Percentiles rank a stretch among this genome's conserved stretches.
Evolutionary conservation across 768 basidiomycete genomes (phyloP).

Genomic region (Fistulinella prunicolor): DNA sequence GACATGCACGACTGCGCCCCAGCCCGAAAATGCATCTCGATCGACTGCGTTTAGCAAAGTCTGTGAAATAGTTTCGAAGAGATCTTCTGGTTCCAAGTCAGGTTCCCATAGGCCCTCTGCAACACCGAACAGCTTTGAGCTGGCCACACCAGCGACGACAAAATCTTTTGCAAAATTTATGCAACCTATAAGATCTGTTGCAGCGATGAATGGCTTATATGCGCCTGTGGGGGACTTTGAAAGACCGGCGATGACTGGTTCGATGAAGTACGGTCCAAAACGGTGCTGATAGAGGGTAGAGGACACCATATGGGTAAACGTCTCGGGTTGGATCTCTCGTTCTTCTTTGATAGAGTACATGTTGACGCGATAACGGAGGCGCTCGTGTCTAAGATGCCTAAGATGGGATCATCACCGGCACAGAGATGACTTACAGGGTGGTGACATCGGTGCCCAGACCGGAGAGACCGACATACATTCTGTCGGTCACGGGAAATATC

Average conservation of each 20-base stretch:
- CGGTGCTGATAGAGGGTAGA: slow-evolving; percentile 94
- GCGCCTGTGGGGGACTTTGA: slow-evolving; percentile 68
- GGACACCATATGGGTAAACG: slow-evolving; percentile 92
- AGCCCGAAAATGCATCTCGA: slow-evolving; percentile 94
- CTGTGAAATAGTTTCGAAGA: slow-evolving; percentile 98
- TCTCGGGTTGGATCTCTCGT: slow-evolving; percentile 92
- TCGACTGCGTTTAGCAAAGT: slow-evolving; percentile 94
- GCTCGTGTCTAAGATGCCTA: slow-evolving; percentile 62
- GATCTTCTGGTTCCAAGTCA: slow-evolving; percentile 90
- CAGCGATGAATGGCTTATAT: slow-evolving; percentile 89
- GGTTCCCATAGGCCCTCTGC: slow-evolving; percentile 99
- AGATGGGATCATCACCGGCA: slow-evolving; percentile 1
- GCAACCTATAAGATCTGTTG: slow-evolving; percentile 92
- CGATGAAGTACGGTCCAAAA: slow-evolving; percentile 95
- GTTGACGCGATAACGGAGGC: slow-evolving; percentile 91
- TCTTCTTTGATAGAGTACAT: slow-evolving; percentile 99
- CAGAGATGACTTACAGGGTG: slow-evolving; percentile 65
- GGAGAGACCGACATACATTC: slow-evolving; percentile 86
- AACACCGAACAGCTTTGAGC: slow-evolving; percentile 90
- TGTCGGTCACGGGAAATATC: slow-evolving; percentile 94
- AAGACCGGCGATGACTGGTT: slow-evolving; percentile 94
- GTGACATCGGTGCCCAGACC: slow-evolving; percentile 92
- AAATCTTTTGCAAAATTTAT: slow-evolving; percentile 96
- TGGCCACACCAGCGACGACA: slow-evolving; percentile 92
- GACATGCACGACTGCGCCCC: slow-evolving; percentile 94